phyloP scores from a whole-genome alignment of 2,329 filamentous ascomycete species.

The Penicillium italicum region DNA sequence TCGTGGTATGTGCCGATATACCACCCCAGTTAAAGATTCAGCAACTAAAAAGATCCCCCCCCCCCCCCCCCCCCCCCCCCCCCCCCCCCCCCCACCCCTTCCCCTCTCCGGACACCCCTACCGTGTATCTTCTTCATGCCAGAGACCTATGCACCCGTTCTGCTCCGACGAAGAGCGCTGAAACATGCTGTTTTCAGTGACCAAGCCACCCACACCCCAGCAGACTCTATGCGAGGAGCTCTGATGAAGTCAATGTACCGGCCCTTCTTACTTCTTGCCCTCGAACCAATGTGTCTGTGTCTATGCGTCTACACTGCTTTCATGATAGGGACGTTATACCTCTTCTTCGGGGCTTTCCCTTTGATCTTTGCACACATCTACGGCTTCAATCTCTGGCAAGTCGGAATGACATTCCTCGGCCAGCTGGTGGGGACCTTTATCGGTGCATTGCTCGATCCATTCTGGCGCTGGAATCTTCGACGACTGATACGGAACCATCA shows the following conservation, averaged over 20 bases:
- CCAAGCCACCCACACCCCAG: too few relatives aligned
- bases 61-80: too few relatives aligned
- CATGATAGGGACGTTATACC: slow-evolving; percentile 76
- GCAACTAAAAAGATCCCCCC: too few relatives aligned
- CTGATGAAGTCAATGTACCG: slow-evolving; percentile 53
- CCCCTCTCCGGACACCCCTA: too few relatives aligned
- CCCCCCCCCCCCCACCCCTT: too few relatives aligned
- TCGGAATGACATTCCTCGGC: slow-evolving; percentile 67
- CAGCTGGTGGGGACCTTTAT: slow-evolving; percentile 44
- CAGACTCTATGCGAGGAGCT: too few relatives aligned
- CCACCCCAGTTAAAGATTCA: too few relatives aligned
- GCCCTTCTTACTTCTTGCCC: slow-evolving; percentile 72
- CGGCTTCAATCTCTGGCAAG: slow-evolving; percentile 72
- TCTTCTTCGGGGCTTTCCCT: slow-evolving; percentile 84
- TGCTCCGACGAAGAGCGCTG: too few relatives aligned
- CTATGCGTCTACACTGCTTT: slow-evolving; percentile 78
- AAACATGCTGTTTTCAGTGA: too few relatives aligned
- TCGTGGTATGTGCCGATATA: too few relatives aligned
- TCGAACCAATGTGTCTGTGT: slow-evolving; percentile 78
- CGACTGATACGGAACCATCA: background rate
- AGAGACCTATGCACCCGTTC: too few relatives aligned
- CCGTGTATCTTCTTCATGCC: too few relatives aligned
- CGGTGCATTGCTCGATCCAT: slow-evolving; percentile 39
- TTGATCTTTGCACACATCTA: slow-evolving; percentile 71
- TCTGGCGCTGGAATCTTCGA: slow-evolving; percentile 43